Conservation (phyloP, 202 grass and related monocot species). For the Zoysia matrella region DNA sequence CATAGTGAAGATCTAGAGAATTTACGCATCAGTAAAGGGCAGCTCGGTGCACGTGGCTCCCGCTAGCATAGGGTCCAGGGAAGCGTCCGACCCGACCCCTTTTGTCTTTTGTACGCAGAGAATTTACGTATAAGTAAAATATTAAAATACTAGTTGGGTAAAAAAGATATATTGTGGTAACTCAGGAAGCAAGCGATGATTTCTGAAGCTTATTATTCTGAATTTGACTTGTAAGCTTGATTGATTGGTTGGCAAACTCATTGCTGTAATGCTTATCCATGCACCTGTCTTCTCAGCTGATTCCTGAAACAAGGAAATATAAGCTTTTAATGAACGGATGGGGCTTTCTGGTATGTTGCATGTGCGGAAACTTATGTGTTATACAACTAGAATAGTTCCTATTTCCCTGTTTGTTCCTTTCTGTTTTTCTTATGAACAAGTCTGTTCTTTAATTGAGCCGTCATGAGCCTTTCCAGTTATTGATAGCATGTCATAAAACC, state of each 20-base stretch:
- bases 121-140: not conserved
- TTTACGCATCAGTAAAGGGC: not conserved
- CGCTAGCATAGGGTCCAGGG: too few species aligned
- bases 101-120: too few species aligned
- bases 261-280: not conserved
- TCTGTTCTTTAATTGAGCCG: conserved; percentile 8
- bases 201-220: conserved; percentile 11
- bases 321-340: not conserved
- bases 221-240: conserved; percentile 34
- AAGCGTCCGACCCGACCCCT: too few species aligned
- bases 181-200: conserved; percentile 10
- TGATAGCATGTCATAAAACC: conserved; percentile 7
- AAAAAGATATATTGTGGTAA: not conserved
- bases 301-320: conserved; percentile 3
- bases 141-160: not conserved
- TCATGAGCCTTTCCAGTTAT: conserved; percentile 4
- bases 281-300: not conserved
- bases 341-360: conserved; percentile 6
- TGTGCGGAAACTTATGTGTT: conserved; percentile 33
- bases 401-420: not conserved
- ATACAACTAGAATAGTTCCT: not conserved
- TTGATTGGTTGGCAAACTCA: not conserved
- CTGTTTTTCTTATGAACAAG: conserved; percentile 1
- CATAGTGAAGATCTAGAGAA: conserved; percentile 2
- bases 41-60: too few species aligned